Evolutionary conservation across 495 filamentous ascomycete genomes (phyloP), one percentile per base, ranked within the genome.

Genomic region (Tetracladium setigerum): DNA sequence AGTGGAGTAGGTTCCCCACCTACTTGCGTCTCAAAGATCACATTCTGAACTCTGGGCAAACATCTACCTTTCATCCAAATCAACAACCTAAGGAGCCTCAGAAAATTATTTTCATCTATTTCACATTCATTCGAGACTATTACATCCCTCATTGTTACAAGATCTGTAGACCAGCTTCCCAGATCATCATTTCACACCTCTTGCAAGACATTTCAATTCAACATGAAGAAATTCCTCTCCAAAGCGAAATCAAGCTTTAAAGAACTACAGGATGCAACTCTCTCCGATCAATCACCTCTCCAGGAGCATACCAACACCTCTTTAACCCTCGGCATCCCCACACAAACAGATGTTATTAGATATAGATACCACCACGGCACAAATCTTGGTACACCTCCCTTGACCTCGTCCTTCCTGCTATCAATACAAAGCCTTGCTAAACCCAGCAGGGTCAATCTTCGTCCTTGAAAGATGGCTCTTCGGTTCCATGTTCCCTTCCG

Each of bases 351-450:
- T 50, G 58, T 74, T 32, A 57, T 70, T 24, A 62, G 72, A 12
- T 78, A 77, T 55, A 71, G 77, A 41, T 76, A 70, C 54, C 73
- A 78, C 47, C 70, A 79, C 57, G 77, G 76, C 14, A 64, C 65
- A 4, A 81, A 79, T 47, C 59, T 81, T 14, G 77, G 78, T 32
- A 3, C 22, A 7, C 7, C 7, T 27, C 22, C 22, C 22, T 3
- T 3, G 3, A 27, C 22, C 7, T 7, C n/a, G n/a, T 27, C 22
- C 22, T 27, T 27, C 22, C 22, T 27, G 22, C 7, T 27, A 7
- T n/a, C 22, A 27, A 27, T 27, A 7, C 3, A 27, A 3, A 3
- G 3, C 3, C 22, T 27, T 7, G 22, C 3, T 27, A 27, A 3
- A 27, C 7, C 22, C 3, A 27, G 7, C 22, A 27, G 22, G 22